phyloP scores from a whole-genome alignment of 2,329 filamentous ascomycete species.

The Fusarium sp. region DNA sequence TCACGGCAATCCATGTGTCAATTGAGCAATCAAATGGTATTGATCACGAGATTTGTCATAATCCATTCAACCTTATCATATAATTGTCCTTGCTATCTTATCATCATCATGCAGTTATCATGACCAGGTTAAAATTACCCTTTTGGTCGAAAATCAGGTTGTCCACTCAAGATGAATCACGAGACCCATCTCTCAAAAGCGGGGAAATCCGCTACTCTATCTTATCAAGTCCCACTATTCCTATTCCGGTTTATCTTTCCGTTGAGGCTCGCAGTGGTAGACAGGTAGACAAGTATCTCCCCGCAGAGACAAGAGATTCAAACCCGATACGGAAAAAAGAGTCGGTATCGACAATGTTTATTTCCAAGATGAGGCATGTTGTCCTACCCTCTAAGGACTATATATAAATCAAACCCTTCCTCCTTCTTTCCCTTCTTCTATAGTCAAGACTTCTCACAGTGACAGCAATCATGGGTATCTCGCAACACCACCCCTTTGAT shows the following conservation, averaged over 20 bases:
- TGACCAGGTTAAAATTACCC: slow-evolving; percentile 24
- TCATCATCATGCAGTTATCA: not conserved
- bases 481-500: slow-evolving; percentile 44
- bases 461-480: slow-evolving; percentile 24
- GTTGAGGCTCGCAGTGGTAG: slow-evolving; percentile 26
- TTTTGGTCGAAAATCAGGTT: slow-evolving; percentile 12
- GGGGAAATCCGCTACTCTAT: slow-evolving; percentile 8
- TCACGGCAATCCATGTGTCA: no score
- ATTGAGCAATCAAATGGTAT: no score
- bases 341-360: slow-evolving; percentile 23
- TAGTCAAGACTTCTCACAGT: not conserved
- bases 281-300: not conserved
- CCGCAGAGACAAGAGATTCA: slow-evolving; percentile 8
- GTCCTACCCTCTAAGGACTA: slow-evolving; percentile 9
- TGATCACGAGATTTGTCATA: not conserved
- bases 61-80: not conserved
- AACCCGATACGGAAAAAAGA: slow-evolving; percentile 39
- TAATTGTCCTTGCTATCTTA: not conserved
- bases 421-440: not conserved
- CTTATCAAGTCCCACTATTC: slow-evolving; percentile 19
- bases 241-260: slow-evolving; percentile 38
- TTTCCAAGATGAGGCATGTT: slow-evolving; percentile 19
- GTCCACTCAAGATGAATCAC: not conserved
- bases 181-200: not conserved
- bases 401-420: slow-evolving; percentile 30